Evolutionary conservation across 1,139 yeast genomes (phyloP), one percentile per base, ranked within the genome.

Genomic region (Candida tetrigidarum): DNA sequence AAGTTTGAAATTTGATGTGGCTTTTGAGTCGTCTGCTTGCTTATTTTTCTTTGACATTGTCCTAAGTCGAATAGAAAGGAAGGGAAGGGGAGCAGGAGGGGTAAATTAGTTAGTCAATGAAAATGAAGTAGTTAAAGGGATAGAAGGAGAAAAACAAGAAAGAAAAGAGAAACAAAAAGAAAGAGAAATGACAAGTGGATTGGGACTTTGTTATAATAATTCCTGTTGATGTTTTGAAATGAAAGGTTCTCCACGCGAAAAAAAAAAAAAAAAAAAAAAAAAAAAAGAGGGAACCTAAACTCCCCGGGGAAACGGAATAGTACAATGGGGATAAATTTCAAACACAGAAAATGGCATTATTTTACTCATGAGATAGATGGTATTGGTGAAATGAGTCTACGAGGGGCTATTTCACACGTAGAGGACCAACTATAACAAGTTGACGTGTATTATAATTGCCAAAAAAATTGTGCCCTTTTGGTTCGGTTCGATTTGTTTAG

Each of bases 1-100:
- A 41, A 74, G 58, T 50, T 72, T 73, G 50, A 66, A 61, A 53
- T 69, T 72, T 3, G 64, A 48, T 8, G 52, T 48, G n/a, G 9
- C 36, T 4, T 36, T 30, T 10, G 25, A 11, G 9, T 29, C 36
- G 16, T 38, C 36, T 22, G 29, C 16, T 23, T 38, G 27, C n/a
- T 29, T 38, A 23, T 23, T 38, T 14, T 38, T 38, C 36, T 38
- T 38, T 22, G 41, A 14, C 41, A 38, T 38, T 19, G 32, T 9
- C 6, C 29, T 9, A 26, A 26, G 8, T 22, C 7, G 23, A 22
- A 22, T 5, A 5, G 10, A n/a, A n/a, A 11, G 12, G 12, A 26
- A 26, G 10, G 29, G 29, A 26, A 26, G 12, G 18, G 9, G 32
- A 14, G 12, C 4, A 16, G 2, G 32, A 9, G 15, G 15, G 18